These are phyloP conservation scores for Auricularia sp. DNA, from an alignment of 768 basidiomycete genomes.

Conservation along the genomic window DNA sequence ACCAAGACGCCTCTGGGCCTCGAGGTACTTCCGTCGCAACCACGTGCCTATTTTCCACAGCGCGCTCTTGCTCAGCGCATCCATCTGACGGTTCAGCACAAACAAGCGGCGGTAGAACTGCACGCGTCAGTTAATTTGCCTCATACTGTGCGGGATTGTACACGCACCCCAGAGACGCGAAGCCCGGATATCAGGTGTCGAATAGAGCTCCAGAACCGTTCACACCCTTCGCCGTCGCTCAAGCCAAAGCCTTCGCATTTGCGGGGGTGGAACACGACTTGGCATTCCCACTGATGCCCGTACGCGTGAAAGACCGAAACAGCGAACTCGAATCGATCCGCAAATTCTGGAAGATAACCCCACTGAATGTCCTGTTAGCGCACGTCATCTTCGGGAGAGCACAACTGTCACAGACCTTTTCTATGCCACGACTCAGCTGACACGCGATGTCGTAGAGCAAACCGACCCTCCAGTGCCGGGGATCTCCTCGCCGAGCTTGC, in stretches of 20 bases:
- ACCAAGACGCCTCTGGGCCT: neutral
- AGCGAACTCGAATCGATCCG: slow-evolving; percentile 17
- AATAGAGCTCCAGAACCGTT: slow-evolving; percentile 23
- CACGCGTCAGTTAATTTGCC: neutral
- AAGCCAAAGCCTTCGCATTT: slow-evolving; percentile 21
- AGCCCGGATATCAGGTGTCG: slow-evolving; percentile 26
- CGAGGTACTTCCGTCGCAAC: neutral
- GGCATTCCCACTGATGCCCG: slow-evolving; percentile 29
- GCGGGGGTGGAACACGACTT: slow-evolving; percentile 25
- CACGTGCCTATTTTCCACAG: neutral
- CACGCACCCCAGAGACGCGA: slow-evolving; percentile 22
- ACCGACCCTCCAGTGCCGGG: slow-evolving; percentile 19
- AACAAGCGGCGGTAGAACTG: neutral
- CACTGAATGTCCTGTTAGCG: slow-evolving; percentile 1
- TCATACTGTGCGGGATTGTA: neutral
- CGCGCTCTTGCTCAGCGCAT: neutral
- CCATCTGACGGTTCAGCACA: neutral
- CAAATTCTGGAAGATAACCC: slow-evolving; percentile 8
- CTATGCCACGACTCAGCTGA: slow-evolving; percentile 22
- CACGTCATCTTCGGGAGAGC: neutral
- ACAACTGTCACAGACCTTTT: neutral
- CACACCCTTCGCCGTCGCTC: slow-evolving; percentile 26
- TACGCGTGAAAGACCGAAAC: slow-evolving; percentile 31
- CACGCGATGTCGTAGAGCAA: slow-evolving; percentile 27
- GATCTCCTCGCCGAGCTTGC: slow-evolving; percentile 19